Percentiles rank a stretch among this genome's conserved stretches.
These are phyloP conservation scores for Penicillium soppii DNA, from an alignment of 495 filamentous ascomycete species.

Conservation along the genomic window DNA sequence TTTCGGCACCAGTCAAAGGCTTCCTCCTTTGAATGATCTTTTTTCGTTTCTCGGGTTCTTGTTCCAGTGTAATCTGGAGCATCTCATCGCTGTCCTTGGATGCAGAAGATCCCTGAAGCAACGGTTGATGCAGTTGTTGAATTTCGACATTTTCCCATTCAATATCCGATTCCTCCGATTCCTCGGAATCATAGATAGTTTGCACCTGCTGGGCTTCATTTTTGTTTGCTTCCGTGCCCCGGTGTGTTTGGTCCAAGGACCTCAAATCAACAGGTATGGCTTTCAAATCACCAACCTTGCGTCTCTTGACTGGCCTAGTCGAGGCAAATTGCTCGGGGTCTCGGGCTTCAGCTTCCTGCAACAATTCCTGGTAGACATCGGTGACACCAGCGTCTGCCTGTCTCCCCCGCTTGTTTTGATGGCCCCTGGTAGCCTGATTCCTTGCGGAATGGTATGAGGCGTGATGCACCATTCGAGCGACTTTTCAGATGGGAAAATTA, in stretches of 20 bases:
- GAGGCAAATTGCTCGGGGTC: constrained; percentile 29
- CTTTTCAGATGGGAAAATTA: background rate
- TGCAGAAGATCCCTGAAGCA: constrained; percentile 19
- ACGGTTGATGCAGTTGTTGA: constrained; percentile 32
- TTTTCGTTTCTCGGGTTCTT: constrained; percentile 37
- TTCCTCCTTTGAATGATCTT: constrained; percentile 48
- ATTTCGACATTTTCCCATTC: constrained; percentile 74
- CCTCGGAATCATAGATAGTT: constrained; percentile 44
- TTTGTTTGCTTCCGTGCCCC: constrained; percentile 6
- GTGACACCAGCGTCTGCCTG: constrained; percentile 36
- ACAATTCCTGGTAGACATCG: constrained; percentile 65
- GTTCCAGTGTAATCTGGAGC: constrained; percentile 59
- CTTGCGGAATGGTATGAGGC: constrained; percentile 15
- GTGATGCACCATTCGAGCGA: constrained; percentile 23
- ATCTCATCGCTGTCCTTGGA: constrained; percentile 33
- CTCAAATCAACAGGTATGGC: constrained; percentile 15
- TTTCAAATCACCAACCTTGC: constrained; percentile 35
- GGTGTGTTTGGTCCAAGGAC: constrained; percentile 7
- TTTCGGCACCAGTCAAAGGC: constrained; percentile 67
- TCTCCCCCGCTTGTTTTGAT: constrained; percentile 10
- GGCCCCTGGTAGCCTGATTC: constrained; percentile 13
- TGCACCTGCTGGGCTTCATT: constrained; percentile 29
- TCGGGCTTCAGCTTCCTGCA: constrained; percentile 58
- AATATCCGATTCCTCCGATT: constrained; percentile 58
- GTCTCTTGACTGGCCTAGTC: constrained; percentile 44